These are phyloP conservation scores for Salix udensis DNA, from an alignment of 345 rosid genomes.

Conservation along the genomic window DNA sequence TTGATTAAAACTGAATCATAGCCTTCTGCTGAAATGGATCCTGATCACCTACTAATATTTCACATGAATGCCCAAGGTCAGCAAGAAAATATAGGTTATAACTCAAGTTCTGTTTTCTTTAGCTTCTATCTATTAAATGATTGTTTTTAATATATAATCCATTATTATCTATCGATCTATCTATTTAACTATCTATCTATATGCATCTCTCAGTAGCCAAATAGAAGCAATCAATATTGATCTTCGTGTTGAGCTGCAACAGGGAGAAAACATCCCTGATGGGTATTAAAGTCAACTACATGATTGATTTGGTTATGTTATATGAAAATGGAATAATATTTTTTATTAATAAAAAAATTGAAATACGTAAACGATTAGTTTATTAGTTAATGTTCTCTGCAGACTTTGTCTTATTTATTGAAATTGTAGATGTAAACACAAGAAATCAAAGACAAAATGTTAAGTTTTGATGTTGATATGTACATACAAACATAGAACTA, in stretches of 20 bases:
- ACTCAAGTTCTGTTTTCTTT: no score
- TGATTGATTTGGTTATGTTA: not conserved
- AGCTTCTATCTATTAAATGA: no score
- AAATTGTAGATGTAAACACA: not conserved
- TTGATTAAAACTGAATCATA: constrained; percentile 16
- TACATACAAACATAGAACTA: not conserved
- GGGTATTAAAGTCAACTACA: not conserved
- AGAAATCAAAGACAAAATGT: not conserved
- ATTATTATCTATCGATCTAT: no score
- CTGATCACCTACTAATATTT: constrained; percentile 2
- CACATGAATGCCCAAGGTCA: constrained; percentile 14
- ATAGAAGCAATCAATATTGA: constrained; percentile 8
- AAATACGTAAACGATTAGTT: not conserved
- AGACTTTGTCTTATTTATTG: not conserved
- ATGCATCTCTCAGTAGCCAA: not conserved
- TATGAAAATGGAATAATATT: not conserved
- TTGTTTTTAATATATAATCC: no score
- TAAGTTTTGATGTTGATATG: not conserved
- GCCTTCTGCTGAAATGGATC: constrained; percentile 14
- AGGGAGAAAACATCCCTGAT: constrained; percentile 4
- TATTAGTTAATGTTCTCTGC: not conserved
- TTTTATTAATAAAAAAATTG: not conserved
- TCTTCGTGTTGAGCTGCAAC: constrained; percentile 14
- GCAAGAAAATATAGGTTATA: not conserved
- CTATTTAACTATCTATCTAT: not conserved